These are phyloP conservation scores for Otatea glauca DNA, from an alignment of 176 grass and related monocot genomes.

Conservation along the genomic window DNA sequence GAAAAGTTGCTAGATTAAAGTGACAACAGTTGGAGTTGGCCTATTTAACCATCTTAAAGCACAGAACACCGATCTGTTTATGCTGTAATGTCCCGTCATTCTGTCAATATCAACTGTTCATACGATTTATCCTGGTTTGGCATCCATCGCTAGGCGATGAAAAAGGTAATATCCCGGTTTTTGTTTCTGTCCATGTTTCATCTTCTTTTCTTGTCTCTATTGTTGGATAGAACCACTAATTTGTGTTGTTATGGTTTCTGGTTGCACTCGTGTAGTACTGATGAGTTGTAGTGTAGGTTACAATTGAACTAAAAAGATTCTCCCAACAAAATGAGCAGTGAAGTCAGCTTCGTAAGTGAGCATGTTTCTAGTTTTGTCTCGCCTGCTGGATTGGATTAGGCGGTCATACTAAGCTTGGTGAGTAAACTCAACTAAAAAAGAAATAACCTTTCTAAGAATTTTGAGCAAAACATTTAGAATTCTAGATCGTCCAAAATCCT, in stretches of 20 bases:
- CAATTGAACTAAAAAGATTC: conserved; percentile 38
- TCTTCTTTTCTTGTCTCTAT: neutral
- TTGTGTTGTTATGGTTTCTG: conserved; percentile 37
- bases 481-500: neutral
- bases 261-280: conserved; percentile 7
- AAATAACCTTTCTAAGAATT: neutral
- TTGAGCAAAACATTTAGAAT: neutral
- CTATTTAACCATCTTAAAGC: neutral
- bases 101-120: neutral
- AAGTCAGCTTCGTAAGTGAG: conserved; percentile 40
- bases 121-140: too few relatives aligned
- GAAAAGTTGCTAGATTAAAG: neutral
- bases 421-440: neutral
- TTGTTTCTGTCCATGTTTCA: conserved; percentile 33
- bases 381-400: conserved; percentile 24
- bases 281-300: conserved; percentile 37
- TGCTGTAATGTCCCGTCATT: neutral
- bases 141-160: neutral
- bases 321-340: conserved; percentile 38
- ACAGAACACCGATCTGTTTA: neutral
- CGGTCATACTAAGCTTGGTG: neutral
- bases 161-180: neutral
- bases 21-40: neutral
- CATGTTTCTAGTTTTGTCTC: conserved; percentile 47
- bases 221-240: conserved; percentile 28